Evolutionary conservation across 192 early-diverging fungal species (phyloP).

Genomic region (Rhizophagus sp.): DNA sequence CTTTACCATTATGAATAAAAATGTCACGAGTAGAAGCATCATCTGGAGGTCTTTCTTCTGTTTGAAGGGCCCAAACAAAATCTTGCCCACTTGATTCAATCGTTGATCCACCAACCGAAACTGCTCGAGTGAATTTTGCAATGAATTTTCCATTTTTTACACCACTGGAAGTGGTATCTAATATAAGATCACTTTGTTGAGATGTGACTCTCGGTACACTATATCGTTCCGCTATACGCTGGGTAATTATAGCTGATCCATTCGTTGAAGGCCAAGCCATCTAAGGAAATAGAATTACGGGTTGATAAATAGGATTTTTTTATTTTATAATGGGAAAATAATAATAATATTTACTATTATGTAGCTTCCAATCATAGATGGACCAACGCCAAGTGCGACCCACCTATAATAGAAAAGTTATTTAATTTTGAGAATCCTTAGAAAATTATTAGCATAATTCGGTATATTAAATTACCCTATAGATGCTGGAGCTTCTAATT

Average conservation of each 20-base stretch:
- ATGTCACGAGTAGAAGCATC: not conserved
- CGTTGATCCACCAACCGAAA: not conserved
- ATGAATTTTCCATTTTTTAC: not conserved
- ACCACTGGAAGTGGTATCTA: not conserved
- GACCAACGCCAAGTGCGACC: conserved; percentile 6
- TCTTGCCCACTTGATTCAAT: not conserved
- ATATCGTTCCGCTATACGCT: not conserved
- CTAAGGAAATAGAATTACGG: not conserved
- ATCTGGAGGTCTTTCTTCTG: not conserved
- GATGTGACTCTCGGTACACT: not conserved
- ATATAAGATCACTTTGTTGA: conserved; percentile 6
- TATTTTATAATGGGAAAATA: too few species aligned
- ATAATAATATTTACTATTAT: not conserved
- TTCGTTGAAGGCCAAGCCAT: conserved; percentile 4
- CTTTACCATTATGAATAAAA: not conserved
- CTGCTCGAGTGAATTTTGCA: not conserved
- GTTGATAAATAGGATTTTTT: not conserved
- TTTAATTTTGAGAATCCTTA: not conserved
- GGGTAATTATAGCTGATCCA: conserved; percentile 4
- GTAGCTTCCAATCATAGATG: not conserved
- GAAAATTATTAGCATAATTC: too few species aligned
- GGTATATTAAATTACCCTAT: not conserved
- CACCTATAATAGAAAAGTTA: not conserved
- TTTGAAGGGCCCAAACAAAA: not conserved
- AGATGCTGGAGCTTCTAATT: not conserved